Evolutionary conservation across 345 rosid species (phyloP).

Genomic region (Eucalyptus caleyi): DNA sequence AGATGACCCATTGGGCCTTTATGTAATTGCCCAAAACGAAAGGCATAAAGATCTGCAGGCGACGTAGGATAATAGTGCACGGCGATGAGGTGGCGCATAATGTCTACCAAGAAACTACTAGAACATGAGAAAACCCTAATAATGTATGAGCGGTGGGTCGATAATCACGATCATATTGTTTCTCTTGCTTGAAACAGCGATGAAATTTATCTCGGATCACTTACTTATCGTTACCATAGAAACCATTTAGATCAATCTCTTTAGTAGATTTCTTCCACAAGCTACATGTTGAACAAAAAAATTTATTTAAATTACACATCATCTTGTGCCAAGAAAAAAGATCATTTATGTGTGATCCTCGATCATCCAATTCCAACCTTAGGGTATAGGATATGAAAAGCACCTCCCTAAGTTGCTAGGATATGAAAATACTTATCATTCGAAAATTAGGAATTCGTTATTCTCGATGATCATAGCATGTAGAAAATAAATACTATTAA

Average conservation of each 20-base stretch:
- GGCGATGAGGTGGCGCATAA: not conserved
- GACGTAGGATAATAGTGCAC: not conserved
- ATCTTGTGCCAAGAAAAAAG: not conserved
- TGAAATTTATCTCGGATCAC: not conserved
- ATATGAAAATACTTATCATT: not conserved
- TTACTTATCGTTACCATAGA: not conserved
- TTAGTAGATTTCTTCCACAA: not conserved
- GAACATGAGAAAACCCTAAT: not conserved
- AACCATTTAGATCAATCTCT: not conserved
- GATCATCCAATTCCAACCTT: not conserved
- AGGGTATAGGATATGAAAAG: too few species aligned
- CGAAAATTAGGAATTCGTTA: not conserved
- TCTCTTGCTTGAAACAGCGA: not conserved
- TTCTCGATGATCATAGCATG: not conserved
- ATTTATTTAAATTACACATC: not conserved
- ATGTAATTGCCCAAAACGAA: not conserved
- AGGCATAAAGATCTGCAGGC: not conserved
- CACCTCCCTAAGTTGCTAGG: not conserved
- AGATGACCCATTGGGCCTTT: not conserved
- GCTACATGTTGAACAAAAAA: not conserved
- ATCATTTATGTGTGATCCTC: not conserved
- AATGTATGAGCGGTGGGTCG: not conserved
- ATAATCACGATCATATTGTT: not conserved
- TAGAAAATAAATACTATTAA: not conserved
- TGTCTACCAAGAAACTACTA: not conserved